Base-by-base conservation (phyloP, 2,329 filamentous ascomycete genomes). In the Fusarium virguliforme region DNA sequence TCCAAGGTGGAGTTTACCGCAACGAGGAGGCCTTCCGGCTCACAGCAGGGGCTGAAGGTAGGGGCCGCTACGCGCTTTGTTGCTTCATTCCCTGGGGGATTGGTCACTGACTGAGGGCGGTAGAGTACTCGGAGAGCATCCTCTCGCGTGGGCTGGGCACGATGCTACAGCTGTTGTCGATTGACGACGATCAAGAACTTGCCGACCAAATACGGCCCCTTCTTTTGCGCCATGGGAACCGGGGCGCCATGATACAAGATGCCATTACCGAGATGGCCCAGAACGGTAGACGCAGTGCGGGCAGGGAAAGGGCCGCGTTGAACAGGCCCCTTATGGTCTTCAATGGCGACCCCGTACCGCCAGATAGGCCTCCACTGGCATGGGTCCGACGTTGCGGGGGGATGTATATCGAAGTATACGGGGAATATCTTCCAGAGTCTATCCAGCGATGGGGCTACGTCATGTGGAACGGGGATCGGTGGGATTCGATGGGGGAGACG, bases 21-120 rank as follows among this genome's bases (percentile, higher is more conserved):
- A 26, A 37, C 5, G 6, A 35, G 2, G 48, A 58, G 40, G 37
- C 41, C 26, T 41, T 64, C 30, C 48, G 50, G 24, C 43, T 65
- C 6, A 8, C 7, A 4, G 38, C 15, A 8, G 46, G 56, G 38
- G 24, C 24, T 32, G 28, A 37, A 30, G 55, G 62, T 51, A 60
- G 6, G 43, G 10, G 37, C n/a, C 10, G n/a, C 3, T 30, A 18
- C n/a, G 18, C 10, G 3, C 13, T 28, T 1, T 7, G 3, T 28
- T 46, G 4, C 5, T 4, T 18, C 37, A 9, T 18, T 7, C 15
- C 32, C 15, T 53, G 30, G 30, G 1, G 4, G 6, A 24, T 7
- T 4, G 12, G 6, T 4, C 10, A 35, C 48, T 48, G 9, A 48
- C 28, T 18, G 8, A 5, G 18, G 8, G 12, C 4, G 4, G 8